phyloP scores from a whole-genome alignment of 139 green algal species.

The Diplosphaera chodatii region DNA sequence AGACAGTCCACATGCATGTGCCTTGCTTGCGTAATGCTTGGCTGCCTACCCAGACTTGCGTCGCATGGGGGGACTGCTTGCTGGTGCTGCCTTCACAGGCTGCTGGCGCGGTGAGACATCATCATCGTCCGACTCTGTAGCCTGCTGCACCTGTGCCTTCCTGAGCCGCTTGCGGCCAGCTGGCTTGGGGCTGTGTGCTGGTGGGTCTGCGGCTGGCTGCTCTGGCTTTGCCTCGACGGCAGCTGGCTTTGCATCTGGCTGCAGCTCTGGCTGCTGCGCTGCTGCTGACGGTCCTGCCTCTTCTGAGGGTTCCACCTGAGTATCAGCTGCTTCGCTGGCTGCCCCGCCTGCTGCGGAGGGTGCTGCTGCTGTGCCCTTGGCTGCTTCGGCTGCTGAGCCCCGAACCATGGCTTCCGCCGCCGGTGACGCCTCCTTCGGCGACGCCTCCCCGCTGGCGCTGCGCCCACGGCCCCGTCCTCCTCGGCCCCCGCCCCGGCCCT shows the following conservation, averaged over 20 bases:
- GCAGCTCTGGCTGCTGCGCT: too few relatives aligned
- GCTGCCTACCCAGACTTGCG: neutral
- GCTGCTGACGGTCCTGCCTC: too few relatives aligned
- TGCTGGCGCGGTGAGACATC: too few relatives aligned
- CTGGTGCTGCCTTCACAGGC: neutral
- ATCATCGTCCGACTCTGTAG: neutral
- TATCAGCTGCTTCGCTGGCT: neutral
- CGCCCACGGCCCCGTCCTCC: too few relatives aligned
- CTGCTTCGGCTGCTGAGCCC: neutral
- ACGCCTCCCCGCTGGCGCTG: neutral
- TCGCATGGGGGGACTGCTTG: neutral
- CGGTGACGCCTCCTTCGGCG: neutral
- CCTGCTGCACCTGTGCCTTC: neutral
- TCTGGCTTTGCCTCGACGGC: neutral
- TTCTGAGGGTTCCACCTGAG: neutral
- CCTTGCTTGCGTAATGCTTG: too few relatives aligned
- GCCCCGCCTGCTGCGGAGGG: too few relatives aligned
- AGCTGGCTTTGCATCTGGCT: neutral
- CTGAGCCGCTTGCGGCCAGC: neutral
- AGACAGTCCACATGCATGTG: too few relatives aligned
- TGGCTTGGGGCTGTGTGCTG: too few relatives aligned
- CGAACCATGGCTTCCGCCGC: too few relatives aligned
- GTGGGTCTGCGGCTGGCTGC: too few relatives aligned
- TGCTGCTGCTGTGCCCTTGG: neutral
- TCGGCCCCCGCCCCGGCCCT: too few relatives aligned